These are phyloP conservation scores for Cladosporium halotolerans DNA, from an alignment of 2,329 filamentous ascomycete genomes.

Conservation along the genomic window DNA sequence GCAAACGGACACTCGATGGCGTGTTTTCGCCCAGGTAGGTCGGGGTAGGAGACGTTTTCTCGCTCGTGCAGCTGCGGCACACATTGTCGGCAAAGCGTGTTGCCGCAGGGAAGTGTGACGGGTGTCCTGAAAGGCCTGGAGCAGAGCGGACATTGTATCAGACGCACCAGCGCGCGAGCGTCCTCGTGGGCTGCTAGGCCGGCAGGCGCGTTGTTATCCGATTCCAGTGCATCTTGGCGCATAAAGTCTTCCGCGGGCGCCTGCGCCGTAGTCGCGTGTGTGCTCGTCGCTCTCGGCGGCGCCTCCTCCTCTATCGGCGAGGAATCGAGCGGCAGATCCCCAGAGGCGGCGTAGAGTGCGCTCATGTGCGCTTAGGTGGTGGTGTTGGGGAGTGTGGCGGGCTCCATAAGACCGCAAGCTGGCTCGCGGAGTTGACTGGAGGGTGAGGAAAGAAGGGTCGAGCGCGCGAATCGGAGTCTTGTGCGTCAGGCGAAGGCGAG, in stretches of 20 bases:
- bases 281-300: background rate
- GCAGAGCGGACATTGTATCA: conserved; percentile 74
- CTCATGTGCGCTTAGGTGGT: conserved; percentile 3
- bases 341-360: conserved; percentile 1
- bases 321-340: conserved; percentile 4
- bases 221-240: conserved; percentile 33
- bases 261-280: conserved; percentile 3
- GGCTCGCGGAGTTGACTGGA: background rate
- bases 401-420: conserved; percentile 2
- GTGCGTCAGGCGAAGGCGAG: background rate
- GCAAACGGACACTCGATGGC: conserved; percentile 70
- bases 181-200: conserved; percentile 47
- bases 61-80: conserved; percentile 61
- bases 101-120: conserved; percentile 74
- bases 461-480: no score
- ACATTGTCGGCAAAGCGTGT: conserved; percentile 68
- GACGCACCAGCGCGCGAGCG: conserved; percentile 59
- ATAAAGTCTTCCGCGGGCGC: conserved; percentile 32
- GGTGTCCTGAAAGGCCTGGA: conserved; percentile 61
- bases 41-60: conserved; percentile 70
- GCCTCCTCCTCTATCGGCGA: background rate
- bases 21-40: conserved; percentile 56
- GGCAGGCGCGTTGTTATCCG: conserved; percentile 29
- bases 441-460: background rate
- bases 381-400: background rate